phyloP scores from a whole-genome alignment of 2,329 filamentous ascomycete genomes.

The Aspergillus persii region DNA sequence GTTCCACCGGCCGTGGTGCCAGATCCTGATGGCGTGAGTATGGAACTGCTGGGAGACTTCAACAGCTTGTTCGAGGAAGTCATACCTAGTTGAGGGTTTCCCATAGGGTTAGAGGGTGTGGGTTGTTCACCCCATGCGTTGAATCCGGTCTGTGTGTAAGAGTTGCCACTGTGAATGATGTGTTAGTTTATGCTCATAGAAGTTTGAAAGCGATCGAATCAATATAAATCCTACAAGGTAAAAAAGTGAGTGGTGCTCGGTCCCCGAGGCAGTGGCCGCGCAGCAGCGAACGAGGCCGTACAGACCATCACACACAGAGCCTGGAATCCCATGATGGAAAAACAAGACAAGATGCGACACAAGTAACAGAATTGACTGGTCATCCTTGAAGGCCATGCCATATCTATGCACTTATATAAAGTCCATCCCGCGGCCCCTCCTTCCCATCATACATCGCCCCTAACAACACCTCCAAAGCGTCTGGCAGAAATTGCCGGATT shows the following conservation, averaged over 20 bases:
- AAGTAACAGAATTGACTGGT: not conserved
- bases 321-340: slow-evolving; percentile 9
- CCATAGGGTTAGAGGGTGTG: slow-evolving; percentile 54
- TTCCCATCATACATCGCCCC: not conserved
- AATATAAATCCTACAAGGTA: slow-evolving; percentile 35
- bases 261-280: slow-evolving; percentile 15
- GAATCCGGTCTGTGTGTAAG: slow-evolving; percentile 61
- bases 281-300: slow-evolving; percentile 14
- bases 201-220: too few species aligned
- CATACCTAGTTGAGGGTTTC: slow-evolving; percentile 52
- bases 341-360: not conserved
- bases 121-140: slow-evolving; percentile 53
- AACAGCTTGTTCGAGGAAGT: too few species aligned
- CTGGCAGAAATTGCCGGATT: not conserved
- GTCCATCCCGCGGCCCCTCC: not conserved
- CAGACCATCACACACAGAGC: slow-evolving; percentile 10
- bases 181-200: not conserved
- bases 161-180: slow-evolving; percentile 50
- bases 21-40: slow-evolving; percentile 39
- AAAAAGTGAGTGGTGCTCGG: slow-evolving; percentile 36
- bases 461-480: not conserved
- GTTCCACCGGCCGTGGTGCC: slow-evolving; percentile 50
- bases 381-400: not conserved
- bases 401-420: not conserved
- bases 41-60: not conserved